Conservation (phyloP, 192 early-diverging fungal species). For the Lunasporangiospora selenospora region DNA sequence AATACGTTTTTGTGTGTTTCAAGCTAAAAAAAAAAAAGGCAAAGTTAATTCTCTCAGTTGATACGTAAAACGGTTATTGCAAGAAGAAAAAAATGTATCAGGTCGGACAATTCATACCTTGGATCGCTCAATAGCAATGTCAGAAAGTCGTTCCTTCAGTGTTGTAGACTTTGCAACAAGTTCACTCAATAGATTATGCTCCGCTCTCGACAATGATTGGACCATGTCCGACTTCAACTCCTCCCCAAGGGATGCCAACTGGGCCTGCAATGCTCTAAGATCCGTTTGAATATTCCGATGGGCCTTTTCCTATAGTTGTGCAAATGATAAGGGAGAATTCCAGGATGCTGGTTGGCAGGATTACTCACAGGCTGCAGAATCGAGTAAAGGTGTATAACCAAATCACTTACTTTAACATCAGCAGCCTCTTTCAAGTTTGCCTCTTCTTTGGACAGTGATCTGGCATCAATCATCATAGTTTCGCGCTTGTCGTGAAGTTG, state of each 20-base stretch:
- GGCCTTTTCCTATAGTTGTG: conserved; percentile 53
- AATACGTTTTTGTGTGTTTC: conserved; percentile 75
- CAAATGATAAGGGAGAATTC: not conserved
- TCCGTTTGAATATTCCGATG: conserved; percentile 50
- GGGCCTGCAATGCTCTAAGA: conserved; percentile 58
- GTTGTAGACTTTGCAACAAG: conserved; percentile 60
- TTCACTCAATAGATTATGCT: conserved; percentile 56
- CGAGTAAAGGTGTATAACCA: not conserved
- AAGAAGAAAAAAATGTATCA: no score
- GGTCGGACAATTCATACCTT: no score
- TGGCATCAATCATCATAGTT: conserved; percentile 59
- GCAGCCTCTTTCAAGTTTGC: conserved; percentile 58
- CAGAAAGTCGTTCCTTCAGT: conserved; percentile 62
- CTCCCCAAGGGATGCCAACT: conserved; percentile 61
- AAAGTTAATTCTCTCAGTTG: not conserved
- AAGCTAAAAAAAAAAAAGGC: conserved; percentile 50
- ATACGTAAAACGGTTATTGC: not conserved
- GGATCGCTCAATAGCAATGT: conserved; percentile 58
- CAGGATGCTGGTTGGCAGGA: not conserved
- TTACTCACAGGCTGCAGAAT: not conserved
- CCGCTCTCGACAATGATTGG: conserved; percentile 59
- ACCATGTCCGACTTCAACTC: conserved; percentile 69
- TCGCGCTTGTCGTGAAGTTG: conserved; percentile 64
- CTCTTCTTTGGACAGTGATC: conserved; percentile 70
- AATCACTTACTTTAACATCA: conserved; percentile 49